Evolutionary conservation across 2,329 filamentous ascomycete species (phyloP).

Genomic region (Ilyonectria destructans): DNA sequence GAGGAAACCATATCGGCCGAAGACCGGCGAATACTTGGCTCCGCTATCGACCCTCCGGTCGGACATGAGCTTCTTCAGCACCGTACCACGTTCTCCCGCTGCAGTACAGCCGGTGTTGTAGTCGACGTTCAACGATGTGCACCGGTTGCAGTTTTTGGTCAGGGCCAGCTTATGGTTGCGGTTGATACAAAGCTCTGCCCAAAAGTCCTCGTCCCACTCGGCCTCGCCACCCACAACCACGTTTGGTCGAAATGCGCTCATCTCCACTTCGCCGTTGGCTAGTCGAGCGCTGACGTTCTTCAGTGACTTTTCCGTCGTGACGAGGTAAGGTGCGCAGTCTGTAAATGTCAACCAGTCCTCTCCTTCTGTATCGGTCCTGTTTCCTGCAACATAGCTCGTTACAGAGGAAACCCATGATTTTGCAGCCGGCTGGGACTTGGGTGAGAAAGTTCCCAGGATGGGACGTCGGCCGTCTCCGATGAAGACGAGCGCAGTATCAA

Average conservation of each 20-base stretch:
- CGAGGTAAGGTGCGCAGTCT: slow-evolving; percentile 82
- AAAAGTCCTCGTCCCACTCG: slow-evolving; percentile 81
- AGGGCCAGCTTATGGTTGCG: slow-evolving; percentile 64
- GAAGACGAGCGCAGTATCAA: slow-evolving; percentile 74
- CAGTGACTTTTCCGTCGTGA: slow-evolving; percentile 81
- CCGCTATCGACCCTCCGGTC: slow-evolving; percentile 82
- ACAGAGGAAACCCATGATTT: slow-evolving; percentile 57
- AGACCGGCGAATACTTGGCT: slow-evolving; percentile 77
- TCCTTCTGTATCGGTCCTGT: slow-evolving; percentile 44
- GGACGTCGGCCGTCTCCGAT: slow-evolving; percentile 74
- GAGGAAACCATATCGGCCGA: slow-evolving; percentile 82
- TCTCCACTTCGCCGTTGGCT: slow-evolving; percentile 68
- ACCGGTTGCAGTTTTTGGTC: slow-evolving; percentile 80
- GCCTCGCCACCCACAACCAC: slow-evolving; percentile 76
- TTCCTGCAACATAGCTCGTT: slow-evolving; percentile 51
- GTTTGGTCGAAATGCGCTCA: slow-evolving; percentile 82
- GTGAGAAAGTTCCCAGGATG: slow-evolving; percentile 72
- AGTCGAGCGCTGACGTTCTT: slow-evolving; percentile 74
- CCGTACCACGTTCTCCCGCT: slow-evolving; percentile 69
- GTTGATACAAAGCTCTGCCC: slow-evolving; percentile 72
- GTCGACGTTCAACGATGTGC: slow-evolving; percentile 80
- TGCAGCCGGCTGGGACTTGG: slow-evolving; percentile 50
- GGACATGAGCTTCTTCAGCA: slow-evolving; percentile 79
- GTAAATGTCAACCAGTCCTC: slow-evolving; percentile 77
- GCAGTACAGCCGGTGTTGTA: slow-evolving; percentile 75